Conservation (phyloP, 805 yeast genomes). For the Priceomyces medius region DNA sequence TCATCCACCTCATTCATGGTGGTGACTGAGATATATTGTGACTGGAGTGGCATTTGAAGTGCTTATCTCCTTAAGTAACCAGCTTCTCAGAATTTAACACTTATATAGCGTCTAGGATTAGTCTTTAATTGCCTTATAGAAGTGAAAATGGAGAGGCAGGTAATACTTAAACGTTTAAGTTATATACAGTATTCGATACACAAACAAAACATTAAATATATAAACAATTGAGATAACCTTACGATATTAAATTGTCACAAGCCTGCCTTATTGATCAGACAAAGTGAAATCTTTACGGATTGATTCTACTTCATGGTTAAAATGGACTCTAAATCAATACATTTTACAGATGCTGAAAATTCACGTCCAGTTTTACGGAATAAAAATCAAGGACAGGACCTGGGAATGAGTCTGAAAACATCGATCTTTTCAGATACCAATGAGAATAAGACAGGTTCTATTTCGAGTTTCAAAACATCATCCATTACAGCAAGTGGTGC, state of each 20-base stretch:
- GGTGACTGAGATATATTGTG: constrained; percentile 25
- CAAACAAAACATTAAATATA: constrained; percentile 1
- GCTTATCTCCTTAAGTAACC: background rate
- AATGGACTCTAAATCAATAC: constrained; percentile 2
- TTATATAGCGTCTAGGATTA: background rate
- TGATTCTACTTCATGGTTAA: too few relatives aligned
- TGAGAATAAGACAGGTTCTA: background rate
- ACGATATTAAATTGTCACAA: too few relatives aligned
- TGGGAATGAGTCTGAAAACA: background rate
- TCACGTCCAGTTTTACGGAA: background rate
- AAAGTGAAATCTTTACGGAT: too few relatives aligned
- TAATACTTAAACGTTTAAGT: background rate
- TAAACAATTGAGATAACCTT: too few relatives aligned
- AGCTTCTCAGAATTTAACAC: background rate
- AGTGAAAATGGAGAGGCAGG: too few relatives aligned
- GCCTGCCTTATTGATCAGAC: too few relatives aligned
- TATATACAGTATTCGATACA: background rate
- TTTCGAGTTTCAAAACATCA: background rate
- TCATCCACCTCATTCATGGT: constrained; percentile 20
- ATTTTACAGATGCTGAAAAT: constrained; percentile 14
- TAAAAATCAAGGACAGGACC: background rate
- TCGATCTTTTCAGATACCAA: background rate
- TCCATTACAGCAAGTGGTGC: background rate
- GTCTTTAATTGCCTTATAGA: background rate
- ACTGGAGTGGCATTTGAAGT: constrained; percentile 23